Percentiles rank a stretch among this genome's conserved stretches.
phyloP scores from a whole-genome alignment of 139 green algal genomes.

The Tetraselmis striata region DNA sequence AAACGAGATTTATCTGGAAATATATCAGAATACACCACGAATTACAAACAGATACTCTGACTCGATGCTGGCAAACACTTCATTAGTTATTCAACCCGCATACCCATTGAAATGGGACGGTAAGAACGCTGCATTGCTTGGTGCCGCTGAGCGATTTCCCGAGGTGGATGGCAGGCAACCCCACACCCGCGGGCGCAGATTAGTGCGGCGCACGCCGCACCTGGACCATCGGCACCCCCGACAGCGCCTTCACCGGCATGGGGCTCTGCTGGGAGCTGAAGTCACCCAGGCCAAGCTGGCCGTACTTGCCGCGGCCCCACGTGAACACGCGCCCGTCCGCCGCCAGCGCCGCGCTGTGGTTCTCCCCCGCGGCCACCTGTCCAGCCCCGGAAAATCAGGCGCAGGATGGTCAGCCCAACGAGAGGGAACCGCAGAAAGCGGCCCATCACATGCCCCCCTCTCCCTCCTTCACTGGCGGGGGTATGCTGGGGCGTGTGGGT shows the following conservation, averaged over 20 bases:
- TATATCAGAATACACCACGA: too few species aligned
- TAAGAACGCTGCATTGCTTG: not conserved
- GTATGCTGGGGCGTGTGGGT: too few species aligned
- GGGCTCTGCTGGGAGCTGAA: constrained; percentile 33
- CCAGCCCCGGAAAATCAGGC: too few species aligned
- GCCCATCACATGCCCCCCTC: too few species aligned
- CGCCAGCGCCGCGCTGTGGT: constrained; percentile 59
- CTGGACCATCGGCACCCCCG: not conserved
- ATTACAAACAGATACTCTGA: not conserved
- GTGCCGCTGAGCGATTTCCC: not conserved
- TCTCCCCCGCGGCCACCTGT: constrained; percentile 59
- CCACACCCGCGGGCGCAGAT: not conserved
- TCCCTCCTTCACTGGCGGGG: too few species aligned
- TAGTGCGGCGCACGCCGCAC: not conserved
- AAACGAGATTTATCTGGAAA: too few species aligned
- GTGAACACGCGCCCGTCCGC: constrained; percentile 53
- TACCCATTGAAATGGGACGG: constrained; percentile 2
- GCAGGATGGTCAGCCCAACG: too few species aligned
- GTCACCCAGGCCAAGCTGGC: constrained; percentile 58
- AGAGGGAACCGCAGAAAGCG: too few species aligned
- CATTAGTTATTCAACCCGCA: not conserved
- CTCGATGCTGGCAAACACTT: not conserved
- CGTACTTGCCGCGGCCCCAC: constrained; percentile 69
- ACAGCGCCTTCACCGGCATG: constrained; percentile 29
- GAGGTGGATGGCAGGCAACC: too few species aligned